Percentiles rank a stretch among this genome's conserved stretches.
These are phyloP conservation scores for Paecilomyces sp. DNA, from an alignment of 2,329 filamentous ascomycete species.

Conservation along the genomic window DNA sequence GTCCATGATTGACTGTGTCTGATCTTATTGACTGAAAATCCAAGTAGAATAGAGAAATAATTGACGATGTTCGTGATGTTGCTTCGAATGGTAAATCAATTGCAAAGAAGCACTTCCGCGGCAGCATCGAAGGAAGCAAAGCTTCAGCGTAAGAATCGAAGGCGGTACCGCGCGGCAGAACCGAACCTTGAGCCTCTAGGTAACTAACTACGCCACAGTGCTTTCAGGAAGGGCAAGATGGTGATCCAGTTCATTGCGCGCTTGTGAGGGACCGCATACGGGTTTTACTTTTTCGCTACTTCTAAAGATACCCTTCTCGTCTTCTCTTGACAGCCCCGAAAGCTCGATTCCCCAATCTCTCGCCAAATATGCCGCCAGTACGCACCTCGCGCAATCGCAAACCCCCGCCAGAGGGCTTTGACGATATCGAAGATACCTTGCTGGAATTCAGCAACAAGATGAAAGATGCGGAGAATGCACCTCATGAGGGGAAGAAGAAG, in stretches of 20 bases:
- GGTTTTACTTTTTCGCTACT: background rate
- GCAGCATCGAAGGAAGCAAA: background rate
- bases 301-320: background rate
- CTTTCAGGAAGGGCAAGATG: background rate
- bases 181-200: constrained; percentile 8
- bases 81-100: background rate
- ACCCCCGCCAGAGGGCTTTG: constrained; percentile 59
- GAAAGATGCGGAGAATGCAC: constrained; percentile 81
- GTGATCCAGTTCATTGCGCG: background rate
- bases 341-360: background rate
- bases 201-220: background rate
- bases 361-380: constrained; percentile 51
- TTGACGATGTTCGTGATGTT: background rate
- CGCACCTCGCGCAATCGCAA: constrained; percentile 55
- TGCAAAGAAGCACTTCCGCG: background rate
- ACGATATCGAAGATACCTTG: constrained; percentile 62
- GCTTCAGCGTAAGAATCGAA: constrained; percentile 3
- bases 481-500: constrained; percentile 70
- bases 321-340: background rate
- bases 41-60: background rate
- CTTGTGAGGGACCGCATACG: background rate
- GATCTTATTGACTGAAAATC: too few species aligned
- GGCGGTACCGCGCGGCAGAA: constrained; percentile 21
- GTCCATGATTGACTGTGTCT: constrained; percentile 24
- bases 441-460: constrained; percentile 62